A percentile compares a stretch with the other conserved stretches of the same genome.
These are phyloP conservation scores for Durio zibethinus DNA, from an alignment of 345 rosid species.

Conservation along the genomic window DNA sequence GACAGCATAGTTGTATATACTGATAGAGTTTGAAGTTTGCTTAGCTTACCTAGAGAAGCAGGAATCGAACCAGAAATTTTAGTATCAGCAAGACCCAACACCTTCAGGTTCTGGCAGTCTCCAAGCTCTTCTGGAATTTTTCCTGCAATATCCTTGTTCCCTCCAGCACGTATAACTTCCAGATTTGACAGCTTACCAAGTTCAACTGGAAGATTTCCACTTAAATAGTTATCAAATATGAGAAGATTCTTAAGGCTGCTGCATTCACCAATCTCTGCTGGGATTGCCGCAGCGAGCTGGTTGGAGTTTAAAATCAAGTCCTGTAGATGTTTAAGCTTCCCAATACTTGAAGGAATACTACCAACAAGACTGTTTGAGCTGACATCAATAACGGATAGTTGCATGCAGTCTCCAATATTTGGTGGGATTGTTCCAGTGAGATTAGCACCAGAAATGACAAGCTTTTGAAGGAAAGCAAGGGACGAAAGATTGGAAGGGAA, in stretches of 20 bases:
- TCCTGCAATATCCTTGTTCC: constrained; percentile 70
- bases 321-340: constrained; percentile 61
- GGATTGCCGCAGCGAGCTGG: constrained; percentile 61
- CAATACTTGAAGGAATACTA: constrained; percentile 59
- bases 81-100: constrained; percentile 77
- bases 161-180: constrained; percentile 66
- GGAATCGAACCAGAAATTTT: constrained; percentile 70
- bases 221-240: constrained; percentile 60
- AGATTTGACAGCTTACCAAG: constrained; percentile 55
- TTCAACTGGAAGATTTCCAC: constrained; percentile 52
- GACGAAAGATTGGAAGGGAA: constrained; percentile 56
- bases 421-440: constrained; percentile 61
- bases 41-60: constrained; percentile 61
- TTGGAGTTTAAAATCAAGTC: constrained; percentile 69
- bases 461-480: constrained; percentile 47
- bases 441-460: constrained; percentile 53
- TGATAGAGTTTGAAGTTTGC: constrained; percentile 56
- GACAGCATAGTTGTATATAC: constrained; percentile 65
- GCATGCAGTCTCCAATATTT: constrained; percentile 46
- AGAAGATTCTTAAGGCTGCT: constrained; percentile 51
- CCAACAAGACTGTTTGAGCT: constrained; percentile 75
- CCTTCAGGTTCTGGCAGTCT: constrained; percentile 51
- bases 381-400: constrained; percentile 45
- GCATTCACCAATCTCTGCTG: constrained; percentile 62
- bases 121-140: constrained; percentile 72